phyloP scores from a whole-genome alignment of 2,329 filamentous ascomycete species.

The Acarospora socialis region DNA sequence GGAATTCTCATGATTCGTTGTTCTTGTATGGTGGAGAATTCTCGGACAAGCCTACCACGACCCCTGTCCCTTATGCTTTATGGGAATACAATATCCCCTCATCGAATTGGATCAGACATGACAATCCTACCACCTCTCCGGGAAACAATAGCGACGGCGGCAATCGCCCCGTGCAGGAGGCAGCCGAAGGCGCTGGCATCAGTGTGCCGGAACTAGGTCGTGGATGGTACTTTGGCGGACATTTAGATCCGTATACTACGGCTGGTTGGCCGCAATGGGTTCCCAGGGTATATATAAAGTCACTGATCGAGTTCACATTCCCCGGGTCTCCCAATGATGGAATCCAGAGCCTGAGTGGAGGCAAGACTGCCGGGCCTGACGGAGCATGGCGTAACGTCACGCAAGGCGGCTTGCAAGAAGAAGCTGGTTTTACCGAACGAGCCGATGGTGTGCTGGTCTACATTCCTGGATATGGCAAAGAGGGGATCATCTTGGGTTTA shows the following conservation, averaged over 20 bases:
- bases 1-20: constrained; percentile 55
- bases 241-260: constrained; percentile 51
- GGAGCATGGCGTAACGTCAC: constrained; percentile 64
- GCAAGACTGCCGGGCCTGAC: constrained; percentile 42
- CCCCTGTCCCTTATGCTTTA: constrained; percentile 46
- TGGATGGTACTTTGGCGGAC: constrained; percentile 68
- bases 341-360: constrained; percentile 39
- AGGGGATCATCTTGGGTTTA: constrained; percentile 64
- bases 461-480: constrained; percentile 59
- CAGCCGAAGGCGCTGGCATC: constrained; percentile 59
- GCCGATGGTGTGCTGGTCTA: constrained; percentile 62
- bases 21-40: constrained; percentile 65
- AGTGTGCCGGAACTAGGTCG: constrained; percentile 55
- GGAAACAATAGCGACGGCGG: constrained; percentile 48
- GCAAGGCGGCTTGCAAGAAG: constrained; percentile 51
- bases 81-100: constrained; percentile 56
- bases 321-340: constrained; percentile 53
- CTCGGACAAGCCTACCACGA: constrained; percentile 44
- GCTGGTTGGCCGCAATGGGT: constrained; percentile 54
- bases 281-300: constrained; percentile 55
- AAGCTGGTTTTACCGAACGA: constrained; percentile 53
- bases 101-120: constrained; percentile 48
- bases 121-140: constrained; percentile 44
- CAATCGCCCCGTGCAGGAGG: constrained; percentile 46
- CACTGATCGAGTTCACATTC: constrained; percentile 61